Percentiles rank a stretch among this genome's conserved stretches.
Conservation (phyloP, 1,284 basidiomycete species). For the Hypsizygus ulmarius region DNA sequence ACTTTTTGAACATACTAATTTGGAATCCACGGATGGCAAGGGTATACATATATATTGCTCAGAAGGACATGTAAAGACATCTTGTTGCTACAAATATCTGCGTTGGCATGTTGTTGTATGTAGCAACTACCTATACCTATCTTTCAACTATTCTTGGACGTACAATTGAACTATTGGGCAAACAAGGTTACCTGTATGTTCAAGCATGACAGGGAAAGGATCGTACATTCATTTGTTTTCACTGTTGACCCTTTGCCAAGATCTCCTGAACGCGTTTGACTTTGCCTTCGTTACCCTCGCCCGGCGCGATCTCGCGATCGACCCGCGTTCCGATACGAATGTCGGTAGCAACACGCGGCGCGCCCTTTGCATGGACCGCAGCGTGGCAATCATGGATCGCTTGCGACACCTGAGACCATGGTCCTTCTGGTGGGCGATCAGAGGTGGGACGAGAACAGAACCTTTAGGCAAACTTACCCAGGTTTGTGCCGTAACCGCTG, state of each 20-base stretch:
- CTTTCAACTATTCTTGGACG: too few relatives aligned
- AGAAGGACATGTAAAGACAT: too few relatives aligned
- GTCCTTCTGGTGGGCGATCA: conserved; percentile 56
- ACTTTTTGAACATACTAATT: conserved; percentile 28
- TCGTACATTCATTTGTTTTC: background rate
- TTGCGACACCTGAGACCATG: conserved; percentile 77
- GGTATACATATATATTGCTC: too few relatives aligned
- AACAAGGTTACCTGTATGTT: background rate
- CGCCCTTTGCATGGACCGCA: conserved; percentile 79
- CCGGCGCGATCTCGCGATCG: conserved; percentile 64
- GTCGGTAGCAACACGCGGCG: conserved; percentile 78
- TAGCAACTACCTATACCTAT: too few relatives aligned
- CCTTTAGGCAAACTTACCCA: conserved; percentile 49
- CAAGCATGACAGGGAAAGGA: background rate
- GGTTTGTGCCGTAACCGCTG: conserved; percentile 88
- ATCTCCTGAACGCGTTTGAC: conserved; percentile 79
- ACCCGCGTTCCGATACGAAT: conserved; percentile 89
- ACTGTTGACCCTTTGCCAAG: conserved; percentile 41
- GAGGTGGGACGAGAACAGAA: conserved; percentile 1
- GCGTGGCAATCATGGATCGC: conserved; percentile 86
- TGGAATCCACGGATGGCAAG: background rate
- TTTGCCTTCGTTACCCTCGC: conserved; percentile 75
- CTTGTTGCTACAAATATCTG: too few relatives aligned
- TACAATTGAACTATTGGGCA: background rate
- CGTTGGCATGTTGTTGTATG: too few relatives aligned